Percentiles rank a stretch among this genome's conserved stretches.
phyloP scores from a whole-genome alignment of 192 early-diverging fungal genomes.

The Phlyctochytrium planicorne region DNA sequence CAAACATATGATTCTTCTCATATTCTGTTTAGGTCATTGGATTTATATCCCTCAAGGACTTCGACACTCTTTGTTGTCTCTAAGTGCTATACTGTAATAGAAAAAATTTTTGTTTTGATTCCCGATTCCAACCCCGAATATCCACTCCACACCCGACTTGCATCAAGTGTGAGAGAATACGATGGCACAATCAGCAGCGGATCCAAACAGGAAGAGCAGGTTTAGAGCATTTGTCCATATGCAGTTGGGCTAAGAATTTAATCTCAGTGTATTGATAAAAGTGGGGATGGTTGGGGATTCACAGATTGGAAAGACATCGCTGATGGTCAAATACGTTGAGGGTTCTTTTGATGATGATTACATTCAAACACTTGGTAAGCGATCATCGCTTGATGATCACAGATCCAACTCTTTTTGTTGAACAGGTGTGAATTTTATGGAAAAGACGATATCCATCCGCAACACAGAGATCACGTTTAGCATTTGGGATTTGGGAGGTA shows the following conservation, averaged over 20 bases:
- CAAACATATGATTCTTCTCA: background rate
- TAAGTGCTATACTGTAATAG: background rate
- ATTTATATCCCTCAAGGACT: background rate
- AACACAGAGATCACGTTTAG: slow-evolving; percentile 94
- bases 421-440: slow-evolving; percentile 93
- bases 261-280: slow-evolving; percentile 77
- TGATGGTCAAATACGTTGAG: slow-evolving; percentile 98
- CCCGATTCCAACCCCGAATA: too few species aligned
- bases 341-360: slow-evolving; percentile 93
- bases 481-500: slow-evolving; percentile 97
- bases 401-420: background rate
- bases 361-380: slow-evolving; percentile 86
- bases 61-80: background rate
- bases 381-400: background rate
- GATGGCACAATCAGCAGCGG: background rate
- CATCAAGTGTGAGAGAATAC: background rate
- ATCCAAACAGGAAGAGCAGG: slow-evolving; percentile 6
- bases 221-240: background rate
- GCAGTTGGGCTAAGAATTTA: background rate
- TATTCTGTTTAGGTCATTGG: background rate
- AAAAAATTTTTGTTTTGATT: background rate
- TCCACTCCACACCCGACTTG: too few species aligned
- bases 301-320: slow-evolving; percentile 93
- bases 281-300: slow-evolving; percentile 95
- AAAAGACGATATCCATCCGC: slow-evolving; percentile 88